Evolutionary conservation across 441 rosid genomes (phyloP), one percentile per base, ranked within the genome.

Genomic region (Biscutella laevigata): DNA sequence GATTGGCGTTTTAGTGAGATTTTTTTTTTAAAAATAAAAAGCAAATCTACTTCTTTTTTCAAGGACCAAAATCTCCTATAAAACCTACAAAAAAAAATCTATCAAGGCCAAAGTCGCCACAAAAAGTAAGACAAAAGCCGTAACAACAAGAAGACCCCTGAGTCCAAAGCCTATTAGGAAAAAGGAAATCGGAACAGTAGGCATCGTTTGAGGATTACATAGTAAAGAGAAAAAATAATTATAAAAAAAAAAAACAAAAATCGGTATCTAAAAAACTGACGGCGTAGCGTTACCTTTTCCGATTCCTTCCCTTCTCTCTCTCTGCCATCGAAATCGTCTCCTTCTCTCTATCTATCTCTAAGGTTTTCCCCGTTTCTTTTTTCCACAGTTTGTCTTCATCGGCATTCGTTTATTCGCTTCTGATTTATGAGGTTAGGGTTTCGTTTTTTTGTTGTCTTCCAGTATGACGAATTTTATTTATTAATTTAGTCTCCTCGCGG

Each of bases 341-440:
- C 21, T 53, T 38, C 61, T 62, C 40, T 40, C 22, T 17, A 17
- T 32, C 16, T 13, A 3, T 1, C 32, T 47, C 43, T 61, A 56
- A 59, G 67, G 42, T 28, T 60, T 39, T 16, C 40, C 49, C 0
- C 60, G 26, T 57, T 1, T 48, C 48, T 53, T 21, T 15, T n/a
- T 10, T 42, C 13, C 29, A 0, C 30, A 58, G 11, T 47, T 3
- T 40, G 11, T 47, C 3, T 40, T 14, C 53, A 41, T 57, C 52
- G 61, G 63, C 88, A 77, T 77, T 79, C 57, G 67, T 19, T 27
- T 43, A 13, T 28, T 29, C 36, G 16, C 49, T 64, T 36, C 49
- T 35, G 55, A 58, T 74, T 72, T 32, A 59, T 62, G 60, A 74
- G 33, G 59, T 73, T 73, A 61, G 71, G 67, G 66, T 51, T 66